A percentile compares a stretch with the other conserved stretches of the same genome.
phyloP scores from a whole-genome alignment of 2,329 filamentous ascomycete genomes.

The Fusarium sp. region DNA sequence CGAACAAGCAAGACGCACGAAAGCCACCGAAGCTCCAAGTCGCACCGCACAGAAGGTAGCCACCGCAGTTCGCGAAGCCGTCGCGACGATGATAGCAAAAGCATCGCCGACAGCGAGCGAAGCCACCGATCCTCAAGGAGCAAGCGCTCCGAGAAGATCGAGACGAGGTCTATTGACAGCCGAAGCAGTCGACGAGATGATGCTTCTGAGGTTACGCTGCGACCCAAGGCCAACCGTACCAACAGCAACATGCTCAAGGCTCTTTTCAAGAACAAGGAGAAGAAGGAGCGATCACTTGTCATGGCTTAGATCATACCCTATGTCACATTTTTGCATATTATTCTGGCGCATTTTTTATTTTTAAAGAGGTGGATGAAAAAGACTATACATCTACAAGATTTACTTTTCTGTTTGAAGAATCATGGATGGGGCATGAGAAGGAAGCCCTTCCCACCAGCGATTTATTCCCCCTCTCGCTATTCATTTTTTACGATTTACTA shows the following conservation, averaged over 20 bases:
- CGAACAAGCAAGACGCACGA: slow-evolving; percentile 49
- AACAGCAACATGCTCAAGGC: slow-evolving; percentile 67
- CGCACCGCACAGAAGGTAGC: slow-evolving; percentile 47
- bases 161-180: slow-evolving; percentile 54
- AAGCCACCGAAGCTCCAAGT: slow-evolving; percentile 46
- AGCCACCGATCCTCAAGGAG: slow-evolving; percentile 49
- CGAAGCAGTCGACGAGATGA: slow-evolving; percentile 50
- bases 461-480: slow-evolving; percentile 22
- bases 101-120: slow-evolving; percentile 55
- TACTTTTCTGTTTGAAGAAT: slow-evolving; percentile 8
- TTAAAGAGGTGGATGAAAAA: slow-evolving; percentile 14
- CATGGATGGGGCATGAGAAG: slow-evolving; percentile 32
- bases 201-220: slow-evolving; percentile 52
- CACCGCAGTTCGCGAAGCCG: slow-evolving; percentile 45
- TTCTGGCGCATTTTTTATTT: slow-evolving; percentile 27
- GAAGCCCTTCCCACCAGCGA: slow-evolving; percentile 28
- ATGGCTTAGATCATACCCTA: slow-evolving; percentile 43
- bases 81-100: slow-evolving; percentile 36
- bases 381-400: slow-evolving; percentile 8
- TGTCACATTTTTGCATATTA: slow-evolving; percentile 24
- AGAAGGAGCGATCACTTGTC: slow-evolving; percentile 52
- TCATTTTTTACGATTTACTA: slow-evolving; percentile 15
- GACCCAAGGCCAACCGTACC: slow-evolving; percentile 61
- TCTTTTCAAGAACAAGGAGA: slow-evolving; percentile 68
- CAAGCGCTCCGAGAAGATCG: slow-evolving; percentile 50